Conservation (phyloP, 192 early-diverging fungal species). For the Backusella luteola region DNA sequence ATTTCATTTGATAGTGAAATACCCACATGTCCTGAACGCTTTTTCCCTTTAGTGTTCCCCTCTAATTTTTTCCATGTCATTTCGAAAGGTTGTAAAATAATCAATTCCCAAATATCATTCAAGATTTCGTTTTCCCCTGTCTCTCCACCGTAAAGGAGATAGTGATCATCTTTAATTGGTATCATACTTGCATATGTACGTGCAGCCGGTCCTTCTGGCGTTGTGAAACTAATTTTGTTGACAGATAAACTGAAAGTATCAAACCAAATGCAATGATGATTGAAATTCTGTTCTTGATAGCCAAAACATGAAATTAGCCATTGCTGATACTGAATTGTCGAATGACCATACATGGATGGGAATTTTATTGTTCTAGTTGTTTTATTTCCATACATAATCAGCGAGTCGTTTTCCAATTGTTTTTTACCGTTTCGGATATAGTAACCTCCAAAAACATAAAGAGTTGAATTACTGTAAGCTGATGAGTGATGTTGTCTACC, state of each 20-base stretch:
- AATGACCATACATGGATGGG: neutral
- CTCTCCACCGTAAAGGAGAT: conserved; percentile 9
- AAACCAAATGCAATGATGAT: conserved; percentile 2
- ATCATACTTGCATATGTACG: conserved; percentile 3
- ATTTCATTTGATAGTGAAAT: neutral
- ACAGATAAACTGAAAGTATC: neutral
- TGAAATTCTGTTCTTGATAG: neutral
- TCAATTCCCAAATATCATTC: neutral
- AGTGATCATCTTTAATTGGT: neutral
- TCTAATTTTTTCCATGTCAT: neutral
- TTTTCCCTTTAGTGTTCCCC: neutral
- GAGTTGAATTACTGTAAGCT: neutral
- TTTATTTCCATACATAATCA: neutral
- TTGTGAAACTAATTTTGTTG: neutral
- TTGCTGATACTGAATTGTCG: neutral
- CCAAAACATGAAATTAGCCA: conserved; percentile 9
- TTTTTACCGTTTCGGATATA: neutral
- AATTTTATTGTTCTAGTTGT: neutral
- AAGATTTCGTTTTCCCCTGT: neutral
- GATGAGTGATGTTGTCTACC: conserved; percentile 2
- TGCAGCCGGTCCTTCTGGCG: neutral
- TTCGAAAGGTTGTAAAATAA: neutral
- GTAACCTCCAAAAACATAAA: conserved; percentile 7
- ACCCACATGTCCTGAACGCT: neutral
- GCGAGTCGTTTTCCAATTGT: neutral